Percentiles rank a stretch among this genome's conserved stretches.
phyloP scores from a whole-genome alignment of 176 grass and related monocot species.

The Tillandsia fasciculata region DNA sequence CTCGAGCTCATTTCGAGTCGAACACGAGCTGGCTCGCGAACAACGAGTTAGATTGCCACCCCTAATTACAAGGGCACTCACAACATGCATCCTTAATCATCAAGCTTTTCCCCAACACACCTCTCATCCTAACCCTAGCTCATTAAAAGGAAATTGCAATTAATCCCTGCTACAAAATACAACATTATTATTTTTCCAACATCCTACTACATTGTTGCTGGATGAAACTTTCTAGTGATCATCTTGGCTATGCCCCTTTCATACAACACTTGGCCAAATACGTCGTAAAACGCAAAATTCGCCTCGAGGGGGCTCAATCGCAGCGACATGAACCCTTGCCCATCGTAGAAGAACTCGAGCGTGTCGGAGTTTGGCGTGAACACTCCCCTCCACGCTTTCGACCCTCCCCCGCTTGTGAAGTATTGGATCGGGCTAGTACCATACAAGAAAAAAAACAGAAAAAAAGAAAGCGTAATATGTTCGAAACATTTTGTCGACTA shows the following conservation, averaged over 20 bases:
- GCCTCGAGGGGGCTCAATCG: constrained; percentile 37
- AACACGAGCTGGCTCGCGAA: too few relatives aligned
- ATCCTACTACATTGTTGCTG: not conserved
- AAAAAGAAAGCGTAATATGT: too few relatives aligned
- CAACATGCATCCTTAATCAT: too few relatives aligned
- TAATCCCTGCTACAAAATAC: not conserved
- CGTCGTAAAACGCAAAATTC: constrained; percentile 57
- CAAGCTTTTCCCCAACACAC: too few relatives aligned
- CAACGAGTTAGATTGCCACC: too few relatives aligned
- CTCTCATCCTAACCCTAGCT: too few relatives aligned
- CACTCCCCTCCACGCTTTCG: constrained; percentile 73
- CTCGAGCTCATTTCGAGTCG: too few relatives aligned
- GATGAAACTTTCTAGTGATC: not conserved
- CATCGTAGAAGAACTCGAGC: constrained; percentile 79
- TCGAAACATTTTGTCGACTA: too few relatives aligned
- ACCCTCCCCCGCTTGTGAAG: constrained; percentile 77
- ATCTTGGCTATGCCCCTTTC: constrained; percentile 33
- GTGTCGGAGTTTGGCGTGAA: constrained; percentile 49
- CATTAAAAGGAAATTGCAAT: too few relatives aligned
- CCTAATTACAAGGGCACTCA: too few relatives aligned
- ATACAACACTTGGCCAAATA: constrained; percentile 43
- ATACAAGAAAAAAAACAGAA: not conserved
- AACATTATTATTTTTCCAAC: not conserved
- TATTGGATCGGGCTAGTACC: constrained; percentile 61
- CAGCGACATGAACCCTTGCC: constrained; percentile 89